phyloP scores from a whole-genome alignment of 2,329 filamentous ascomycete species.

The Escovopsis sp. region DNA sequence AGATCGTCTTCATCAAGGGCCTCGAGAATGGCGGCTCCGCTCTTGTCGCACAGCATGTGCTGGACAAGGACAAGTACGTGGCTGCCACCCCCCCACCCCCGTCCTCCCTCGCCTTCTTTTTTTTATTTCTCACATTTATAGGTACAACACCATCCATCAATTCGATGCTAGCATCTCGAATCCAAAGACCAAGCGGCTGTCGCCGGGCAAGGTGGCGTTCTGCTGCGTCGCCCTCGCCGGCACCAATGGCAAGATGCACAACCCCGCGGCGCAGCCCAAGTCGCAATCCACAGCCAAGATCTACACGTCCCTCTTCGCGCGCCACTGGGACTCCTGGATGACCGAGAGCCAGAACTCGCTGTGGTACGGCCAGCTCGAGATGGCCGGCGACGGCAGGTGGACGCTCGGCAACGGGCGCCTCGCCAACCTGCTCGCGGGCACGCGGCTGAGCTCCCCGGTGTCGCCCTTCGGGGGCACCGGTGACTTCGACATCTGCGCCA shows the following conservation, averaged over 20 bases:
- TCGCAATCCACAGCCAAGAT: constrained; percentile 50
- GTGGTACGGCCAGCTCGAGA: constrained; percentile 52
- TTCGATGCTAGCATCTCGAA: constrained; percentile 43
- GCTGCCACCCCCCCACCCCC: neutral
- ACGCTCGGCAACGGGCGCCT: constrained; percentile 27
- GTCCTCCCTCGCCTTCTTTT: too few relatives aligned
- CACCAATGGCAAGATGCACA: constrained; percentile 54
- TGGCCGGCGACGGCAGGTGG: constrained; percentile 25
- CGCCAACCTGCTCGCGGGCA: constrained; percentile 49
- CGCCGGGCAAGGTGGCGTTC: constrained; percentile 35
- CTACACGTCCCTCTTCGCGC: constrained; percentile 62
- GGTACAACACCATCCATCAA: constrained; percentile 5
- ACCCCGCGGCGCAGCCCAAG: constrained; percentile 45
- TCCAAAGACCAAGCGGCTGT: constrained; percentile 40
- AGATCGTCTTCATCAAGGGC: constrained; percentile 40
- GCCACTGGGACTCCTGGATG: constrained; percentile 72
- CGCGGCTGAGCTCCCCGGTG: constrained; percentile 49
- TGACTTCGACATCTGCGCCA: constrained; percentile 62
- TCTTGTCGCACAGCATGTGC: constrained; percentile 26
- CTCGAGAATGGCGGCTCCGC: constrained; percentile 32
- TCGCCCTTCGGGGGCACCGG: constrained; percentile 63
- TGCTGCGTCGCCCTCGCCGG: constrained; percentile 50
- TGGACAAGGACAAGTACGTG: constrained; percentile 25
- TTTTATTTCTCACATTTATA: too few relatives aligned
- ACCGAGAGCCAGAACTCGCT: constrained; percentile 55